phyloP scores from a whole-genome alignment of 2,329 filamentous ascomycete genomes.

The Lasiodiplodia citricola region DNA sequence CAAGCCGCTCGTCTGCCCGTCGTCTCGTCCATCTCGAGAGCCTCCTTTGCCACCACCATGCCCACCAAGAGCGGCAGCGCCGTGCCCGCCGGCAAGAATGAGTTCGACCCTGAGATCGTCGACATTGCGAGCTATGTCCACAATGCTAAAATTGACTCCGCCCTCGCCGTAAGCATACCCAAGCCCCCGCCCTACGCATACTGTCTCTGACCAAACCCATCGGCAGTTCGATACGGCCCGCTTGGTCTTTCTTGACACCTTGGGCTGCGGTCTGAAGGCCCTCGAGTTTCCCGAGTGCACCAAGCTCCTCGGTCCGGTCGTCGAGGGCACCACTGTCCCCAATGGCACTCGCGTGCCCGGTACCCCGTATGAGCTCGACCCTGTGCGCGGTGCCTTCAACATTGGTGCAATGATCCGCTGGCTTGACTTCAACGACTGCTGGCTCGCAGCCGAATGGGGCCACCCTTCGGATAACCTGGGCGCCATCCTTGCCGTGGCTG shows the following conservation, averaged over 20 bases:
- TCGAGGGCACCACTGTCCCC: constrained; percentile 87
- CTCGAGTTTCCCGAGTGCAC: constrained; percentile 95
- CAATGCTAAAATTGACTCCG: constrained; percentile 87
- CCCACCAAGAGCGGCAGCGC: constrained; percentile 28
- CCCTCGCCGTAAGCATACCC: constrained; percentile 76
- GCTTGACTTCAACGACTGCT: constrained; percentile 99
- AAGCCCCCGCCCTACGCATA: neutral
- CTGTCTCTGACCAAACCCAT: constrained; percentile 30
- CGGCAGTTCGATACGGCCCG: constrained; percentile 88
- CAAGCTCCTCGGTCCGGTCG: constrained; percentile 90
- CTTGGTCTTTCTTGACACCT: constrained; percentile 94
- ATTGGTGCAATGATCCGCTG: constrained; percentile 98
- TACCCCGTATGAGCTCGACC: constrained; percentile 92
- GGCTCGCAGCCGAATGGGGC: constrained; percentile 98
- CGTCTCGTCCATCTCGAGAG: neutral
- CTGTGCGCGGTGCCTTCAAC: constrained; percentile 96
- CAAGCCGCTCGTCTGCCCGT: constrained; percentile 30
- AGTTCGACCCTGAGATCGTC: constrained; percentile 90
- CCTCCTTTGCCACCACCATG: constrained; percentile 25
- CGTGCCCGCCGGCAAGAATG: constrained; percentile 41
- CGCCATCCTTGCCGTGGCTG: constrained; percentile 92
- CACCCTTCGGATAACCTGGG: constrained; percentile 98
- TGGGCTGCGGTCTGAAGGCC: constrained; percentile 95
- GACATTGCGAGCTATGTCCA: constrained; percentile 96
- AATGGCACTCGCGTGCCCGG: constrained; percentile 91